phyloP scores from a whole-genome alignment of 331 rosid genomes.

The Pyrus hybrid region DNA sequence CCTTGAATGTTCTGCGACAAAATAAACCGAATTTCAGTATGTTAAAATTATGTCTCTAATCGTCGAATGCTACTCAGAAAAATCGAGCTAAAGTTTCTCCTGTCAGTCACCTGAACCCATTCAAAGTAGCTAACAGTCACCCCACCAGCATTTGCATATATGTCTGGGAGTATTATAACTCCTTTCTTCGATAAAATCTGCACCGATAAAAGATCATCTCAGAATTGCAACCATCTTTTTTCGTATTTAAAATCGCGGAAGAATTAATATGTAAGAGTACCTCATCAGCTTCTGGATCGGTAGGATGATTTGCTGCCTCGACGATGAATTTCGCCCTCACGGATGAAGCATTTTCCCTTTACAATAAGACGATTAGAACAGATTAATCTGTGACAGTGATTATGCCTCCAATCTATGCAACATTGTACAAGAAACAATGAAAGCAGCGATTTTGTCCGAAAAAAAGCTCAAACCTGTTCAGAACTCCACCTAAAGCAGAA shows the following conservation, averaged over 20 bases:
- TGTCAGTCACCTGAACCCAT: slow-evolving; percentile 77
- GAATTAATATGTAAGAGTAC: slow-evolving; percentile 18
- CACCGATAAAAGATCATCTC: slow-evolving; percentile 5
- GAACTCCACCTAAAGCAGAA: slow-evolving; percentile 89
- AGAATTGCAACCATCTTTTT: background rate
- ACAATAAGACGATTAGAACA: background rate
- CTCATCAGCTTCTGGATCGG: slow-evolving; percentile 94
- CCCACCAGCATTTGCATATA: slow-evolving; percentile 83
- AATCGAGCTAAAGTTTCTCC: background rate
- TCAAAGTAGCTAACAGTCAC: slow-evolving; percentile 90
- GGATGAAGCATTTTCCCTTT: slow-evolving; percentile 74
- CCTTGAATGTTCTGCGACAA: slow-evolving; percentile 89
- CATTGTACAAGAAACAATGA: background rate
- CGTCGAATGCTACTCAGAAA: background rate
- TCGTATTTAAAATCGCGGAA: background rate
- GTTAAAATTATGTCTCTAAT: background rate
- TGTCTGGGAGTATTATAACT: slow-evolving; percentile 65
- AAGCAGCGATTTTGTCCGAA: background rate
- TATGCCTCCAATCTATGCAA: background rate
- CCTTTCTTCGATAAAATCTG: slow-evolving; percentile 85
- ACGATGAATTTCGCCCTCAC: slow-evolving; percentile 72
- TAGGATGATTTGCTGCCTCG: slow-evolving; percentile 94
- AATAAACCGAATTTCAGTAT: background rate
- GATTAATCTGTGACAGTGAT: background rate
- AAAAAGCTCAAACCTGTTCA: slow-evolving; percentile 47